Conservation (phyloP, 2,329 filamentous ascomycete species). For the Talaromyces amestolkiae region DNA sequence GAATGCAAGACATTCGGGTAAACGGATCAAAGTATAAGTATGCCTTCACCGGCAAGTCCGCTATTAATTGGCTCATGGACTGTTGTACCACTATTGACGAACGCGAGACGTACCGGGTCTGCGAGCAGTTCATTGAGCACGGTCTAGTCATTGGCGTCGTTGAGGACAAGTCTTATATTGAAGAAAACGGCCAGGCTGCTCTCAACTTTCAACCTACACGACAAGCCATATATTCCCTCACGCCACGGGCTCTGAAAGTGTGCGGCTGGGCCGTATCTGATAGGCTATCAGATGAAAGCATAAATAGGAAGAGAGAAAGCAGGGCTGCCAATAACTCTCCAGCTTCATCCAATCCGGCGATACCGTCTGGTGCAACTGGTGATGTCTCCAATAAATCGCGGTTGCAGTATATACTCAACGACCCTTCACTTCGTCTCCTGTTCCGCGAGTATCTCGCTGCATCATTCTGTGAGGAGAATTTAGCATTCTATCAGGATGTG, state of each 20-base stretch:
- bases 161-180: slow-evolving; percentile 64
- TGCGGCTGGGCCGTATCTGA: slow-evolving; percentile 62
- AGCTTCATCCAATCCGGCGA: slow-evolving; percentile 28
- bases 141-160: slow-evolving; percentile 74
- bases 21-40: slow-evolving; percentile 73
- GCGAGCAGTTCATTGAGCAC: slow-evolving; percentile 80
- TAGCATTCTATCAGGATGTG: slow-evolving; percentile 94
- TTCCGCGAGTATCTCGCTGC: slow-evolving; percentile 93
- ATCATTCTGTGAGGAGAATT: slow-evolving; percentile 94
- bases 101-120: slow-evolving; percentile 78
- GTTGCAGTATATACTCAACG: slow-evolving; percentile 86
- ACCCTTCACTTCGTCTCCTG: slow-evolving; percentile 80
- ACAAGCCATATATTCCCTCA: slow-evolving; percentile 79
- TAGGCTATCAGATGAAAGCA: slow-evolving; percentile 12
- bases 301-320: slow-evolving; percentile 7
- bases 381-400: slow-evolving; percentile 93
- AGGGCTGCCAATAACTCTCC: slow-evolving; percentile 25
- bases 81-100: slow-evolving; percentile 93
- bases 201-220: slow-evolving; percentile 81
- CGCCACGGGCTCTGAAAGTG: slow-evolving; percentile 70
- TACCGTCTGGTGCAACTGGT: slow-evolving; percentile 37
- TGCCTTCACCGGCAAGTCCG: slow-evolving; percentile 85
- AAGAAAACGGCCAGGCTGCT: slow-evolving; percentile 58
- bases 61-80: slow-evolving; percentile 94
- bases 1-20: slow-evolving; percentile 80